Percentiles rank a stretch among this genome's conserved stretches.
Evolutionary conservation across 257 asterid genomes (phyloP).

Genomic region (Echium plantagineum): DNA sequence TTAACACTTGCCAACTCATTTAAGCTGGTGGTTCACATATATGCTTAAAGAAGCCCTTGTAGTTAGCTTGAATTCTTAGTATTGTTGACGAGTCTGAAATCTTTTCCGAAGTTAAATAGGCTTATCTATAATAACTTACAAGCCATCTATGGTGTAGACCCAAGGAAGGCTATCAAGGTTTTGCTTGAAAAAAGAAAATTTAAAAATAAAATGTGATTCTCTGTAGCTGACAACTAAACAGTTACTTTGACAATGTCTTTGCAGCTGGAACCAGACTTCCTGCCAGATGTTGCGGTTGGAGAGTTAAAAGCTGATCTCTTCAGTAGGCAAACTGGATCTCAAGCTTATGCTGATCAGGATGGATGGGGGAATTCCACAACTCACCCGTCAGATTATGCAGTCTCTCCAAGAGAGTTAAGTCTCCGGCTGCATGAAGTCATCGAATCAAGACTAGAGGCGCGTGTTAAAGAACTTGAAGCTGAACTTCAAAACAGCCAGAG

Average conservation of each 20-base stretch:
- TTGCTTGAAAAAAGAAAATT: too few relatives aligned
- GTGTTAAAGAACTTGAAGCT: slow-evolving; percentile 63
- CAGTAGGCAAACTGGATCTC: slow-evolving; percentile 16
- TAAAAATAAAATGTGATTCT: too few relatives aligned
- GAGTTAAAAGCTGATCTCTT: slow-evolving; percentile 39
- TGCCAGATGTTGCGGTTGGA: slow-evolving; percentile 32
- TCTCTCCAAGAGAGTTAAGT: slow-evolving; percentile 75
- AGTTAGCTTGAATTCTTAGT: too few relatives aligned
- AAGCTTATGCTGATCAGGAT: slow-evolving; percentile 33
- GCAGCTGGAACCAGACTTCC: slow-evolving; percentile 52
- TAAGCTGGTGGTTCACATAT: too few relatives aligned
- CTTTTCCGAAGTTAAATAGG: too few relatives aligned
- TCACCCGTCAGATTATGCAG: slow-evolving; percentile 39
- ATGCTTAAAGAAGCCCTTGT: too few relatives aligned
- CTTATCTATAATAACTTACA: too few relatives aligned
- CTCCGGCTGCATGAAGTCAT: slow-evolving; percentile 71
- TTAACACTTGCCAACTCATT: too few relatives aligned
- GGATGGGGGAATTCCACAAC: slow-evolving; percentile 43
- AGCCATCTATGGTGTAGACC: too few relatives aligned
- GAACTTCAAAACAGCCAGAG: slow-evolving; percentile 55
- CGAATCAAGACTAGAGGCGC: slow-evolving; percentile 66
- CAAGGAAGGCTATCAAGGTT: too few relatives aligned
- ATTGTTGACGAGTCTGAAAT: too few relatives aligned
- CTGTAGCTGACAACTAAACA: neutral
- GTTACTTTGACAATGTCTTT: slow-evolving; percentile 3